Evolutionary conservation across 2,329 filamentous ascomycete species (phyloP).

Genomic region (Cladosporium colombiae): DNA sequence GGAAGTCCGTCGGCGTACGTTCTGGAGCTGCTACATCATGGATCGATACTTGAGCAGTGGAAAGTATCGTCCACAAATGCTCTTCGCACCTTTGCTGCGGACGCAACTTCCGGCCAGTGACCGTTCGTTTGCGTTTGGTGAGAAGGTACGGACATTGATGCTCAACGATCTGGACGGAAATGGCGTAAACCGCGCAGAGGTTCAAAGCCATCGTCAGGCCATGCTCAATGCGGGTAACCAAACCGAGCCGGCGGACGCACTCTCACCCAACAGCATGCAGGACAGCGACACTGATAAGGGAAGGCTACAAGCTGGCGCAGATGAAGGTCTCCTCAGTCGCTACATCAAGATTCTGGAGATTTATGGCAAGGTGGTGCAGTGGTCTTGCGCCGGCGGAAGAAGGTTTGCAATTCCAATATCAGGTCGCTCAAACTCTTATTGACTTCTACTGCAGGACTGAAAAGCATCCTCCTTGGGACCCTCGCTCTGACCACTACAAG

Average conservation of each 20-base stretch:
- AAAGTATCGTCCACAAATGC: slow-evolving; percentile 60
- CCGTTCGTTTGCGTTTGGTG: slow-evolving; percentile 62
- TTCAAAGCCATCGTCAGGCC: slow-evolving; percentile 47
- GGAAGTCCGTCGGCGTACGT: slow-evolving; percentile 67
- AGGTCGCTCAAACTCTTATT: not conserved
- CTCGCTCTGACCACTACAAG: slow-evolving; percentile 55
- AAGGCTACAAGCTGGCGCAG: slow-evolving; percentile 54
- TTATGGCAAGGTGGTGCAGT: slow-evolving; percentile 58
- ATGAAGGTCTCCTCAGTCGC: slow-evolving; percentile 51
- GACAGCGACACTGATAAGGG: slow-evolving; percentile 45
- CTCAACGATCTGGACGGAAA: slow-evolving; percentile 46
- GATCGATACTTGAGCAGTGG: slow-evolving; percentile 70
- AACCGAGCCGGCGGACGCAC: slow-evolving; percentile 23
- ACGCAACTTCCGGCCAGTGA: slow-evolving; percentile 71
- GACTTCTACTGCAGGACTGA: slow-evolving; percentile 49
- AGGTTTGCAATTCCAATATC: slow-evolving; percentile 40
- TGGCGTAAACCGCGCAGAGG: slow-evolving; percentile 41
- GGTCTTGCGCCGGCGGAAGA: slow-evolving; percentile 59
- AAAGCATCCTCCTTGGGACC: slow-evolving; percentile 61
- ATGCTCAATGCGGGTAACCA: slow-evolving; percentile 30
- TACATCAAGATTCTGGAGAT: slow-evolving; percentile 57
- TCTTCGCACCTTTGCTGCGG: slow-evolving; percentile 60
- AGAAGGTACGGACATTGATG: slow-evolving; percentile 56
- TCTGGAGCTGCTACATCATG: slow-evolving; percentile 74
- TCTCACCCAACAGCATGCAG: slow-evolving; percentile 21